These are phyloP conservation scores for Areca catechu DNA, from an alignment of 176 grass and related monocot genomes.

Conservation along the genomic window DNA sequence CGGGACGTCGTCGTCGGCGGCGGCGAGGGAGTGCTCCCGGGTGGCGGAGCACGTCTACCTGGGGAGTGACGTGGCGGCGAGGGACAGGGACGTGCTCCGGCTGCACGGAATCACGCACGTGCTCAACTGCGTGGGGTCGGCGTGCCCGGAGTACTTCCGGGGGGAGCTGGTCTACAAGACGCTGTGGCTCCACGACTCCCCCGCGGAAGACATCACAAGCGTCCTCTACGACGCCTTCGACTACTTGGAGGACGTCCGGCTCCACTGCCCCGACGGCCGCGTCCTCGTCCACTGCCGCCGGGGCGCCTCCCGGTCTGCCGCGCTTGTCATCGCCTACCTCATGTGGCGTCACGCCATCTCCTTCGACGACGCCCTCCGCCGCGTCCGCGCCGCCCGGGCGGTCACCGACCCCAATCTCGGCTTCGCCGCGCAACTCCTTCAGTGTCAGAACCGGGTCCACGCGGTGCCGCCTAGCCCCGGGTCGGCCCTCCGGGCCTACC, in stretches of 20 bases:
- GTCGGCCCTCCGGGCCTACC: constrained; percentile 20
- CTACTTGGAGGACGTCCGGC: constrained; percentile 32
- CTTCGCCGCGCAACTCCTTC: constrained; percentile 41
- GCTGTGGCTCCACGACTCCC: constrained; percentile 46
- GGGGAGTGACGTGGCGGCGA: constrained; percentile 34
- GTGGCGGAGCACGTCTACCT: constrained; percentile 38
- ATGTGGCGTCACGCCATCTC: constrained; percentile 39
- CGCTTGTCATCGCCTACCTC: constrained; percentile 41
- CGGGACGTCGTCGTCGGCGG: constrained; percentile 1
- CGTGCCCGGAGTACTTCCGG: constrained; percentile 39
- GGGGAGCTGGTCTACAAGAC: constrained; percentile 34
- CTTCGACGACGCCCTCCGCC: constrained; percentile 35
- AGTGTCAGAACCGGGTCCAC: constrained; percentile 24
- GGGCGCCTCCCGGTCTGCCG: constrained; percentile 36
- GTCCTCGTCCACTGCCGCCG: constrained; percentile 39
- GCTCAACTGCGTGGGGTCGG: constrained; percentile 41
- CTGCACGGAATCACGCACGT: constrained; percentile 43
- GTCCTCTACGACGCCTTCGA: constrained; percentile 50
- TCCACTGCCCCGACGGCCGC: constrained; percentile 20
- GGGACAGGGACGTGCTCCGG: constrained; percentile 33
- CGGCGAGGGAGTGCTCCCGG: constrained; percentile 29
- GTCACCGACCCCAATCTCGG: constrained; percentile 41
- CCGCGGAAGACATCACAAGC: constrained; percentile 36
- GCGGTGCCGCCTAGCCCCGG: constrained; percentile 25
- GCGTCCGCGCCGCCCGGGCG: constrained; percentile 25